These are phyloP conservation scores for Hypoxylon sp. DNA, from an alignment of 2,329 filamentous ascomycete species.

Conservation along the genomic window DNA sequence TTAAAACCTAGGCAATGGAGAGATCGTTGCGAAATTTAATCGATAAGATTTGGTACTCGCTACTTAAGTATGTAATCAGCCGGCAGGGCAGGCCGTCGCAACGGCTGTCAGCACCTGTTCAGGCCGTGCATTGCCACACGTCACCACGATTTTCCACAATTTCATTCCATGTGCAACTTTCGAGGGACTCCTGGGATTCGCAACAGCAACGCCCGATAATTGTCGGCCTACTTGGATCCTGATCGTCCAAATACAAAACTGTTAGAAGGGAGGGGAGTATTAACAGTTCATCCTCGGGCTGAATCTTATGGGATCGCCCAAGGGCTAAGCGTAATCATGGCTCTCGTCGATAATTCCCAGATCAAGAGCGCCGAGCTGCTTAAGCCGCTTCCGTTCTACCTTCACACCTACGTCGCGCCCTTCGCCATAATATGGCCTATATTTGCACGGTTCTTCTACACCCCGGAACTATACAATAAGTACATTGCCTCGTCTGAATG, in stretches of 20 bases:
- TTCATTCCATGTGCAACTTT: neutral
- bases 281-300: neutral
- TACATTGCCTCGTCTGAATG: slow-evolving; percentile 96
- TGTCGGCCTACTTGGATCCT: neutral
- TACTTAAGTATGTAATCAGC: neutral
- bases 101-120: slow-evolving; percentile 1
- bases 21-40: neutral
- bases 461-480: slow-evolving; percentile 84
- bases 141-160: slow-evolving; percentile 19
- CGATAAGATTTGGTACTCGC: neutral
- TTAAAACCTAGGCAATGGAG: too few species aligned
- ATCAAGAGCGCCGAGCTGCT: slow-evolving; percentile 90
- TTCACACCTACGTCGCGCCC: slow-evolving; percentile 93
- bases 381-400: slow-evolving; percentile 81
- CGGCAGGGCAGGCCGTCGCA: neutral
- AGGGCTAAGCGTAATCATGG: slow-evolving; percentile 50
- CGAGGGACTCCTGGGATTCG: neutral
- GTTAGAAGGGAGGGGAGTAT: slow-evolving; percentile 4
- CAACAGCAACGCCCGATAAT: slow-evolving; percentile 17
- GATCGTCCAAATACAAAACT: neutral
- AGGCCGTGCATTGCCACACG: slow-evolving; percentile 26
- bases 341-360: slow-evolving; percentile 91
- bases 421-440: slow-evolving; percentile 92
- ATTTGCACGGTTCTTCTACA: slow-evolving; percentile 90
- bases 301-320: slow-evolving; percentile 63